These are phyloP conservation scores for Tricholoma bakamatsutake DNA, from an alignment of 768 basidiomycete genomes.

Conservation along the genomic window DNA sequence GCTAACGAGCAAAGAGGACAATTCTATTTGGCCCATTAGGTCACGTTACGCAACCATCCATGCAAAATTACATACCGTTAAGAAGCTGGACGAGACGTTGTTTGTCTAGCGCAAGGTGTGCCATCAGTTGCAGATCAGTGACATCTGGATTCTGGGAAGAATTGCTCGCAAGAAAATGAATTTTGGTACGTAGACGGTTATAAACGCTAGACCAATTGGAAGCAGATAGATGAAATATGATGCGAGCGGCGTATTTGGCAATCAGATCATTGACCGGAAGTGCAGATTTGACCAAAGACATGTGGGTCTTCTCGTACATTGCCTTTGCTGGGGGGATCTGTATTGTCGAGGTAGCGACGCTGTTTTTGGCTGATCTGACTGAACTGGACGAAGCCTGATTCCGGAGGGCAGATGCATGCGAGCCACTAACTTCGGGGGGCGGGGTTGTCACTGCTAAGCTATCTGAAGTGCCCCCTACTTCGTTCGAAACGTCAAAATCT, in stretches of 20 bases:
- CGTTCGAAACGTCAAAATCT: constrained; percentile 53
- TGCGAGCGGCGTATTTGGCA: constrained; percentile 66
- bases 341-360: constrained; percentile 31
- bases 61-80: constrained; percentile 41
- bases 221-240: constrained; percentile 82
- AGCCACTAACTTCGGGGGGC: constrained; percentile 3
- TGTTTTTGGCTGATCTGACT: constrained; percentile 30
- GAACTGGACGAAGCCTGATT: constrained; percentile 38
- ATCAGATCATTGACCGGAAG: constrained; percentile 56
- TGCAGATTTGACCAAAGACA: constrained; percentile 50
- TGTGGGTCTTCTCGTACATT: constrained; percentile 58
- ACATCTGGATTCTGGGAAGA: constrained; percentile 47
- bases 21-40: constrained; percentile 37
- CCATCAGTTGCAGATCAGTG: constrained; percentile 72
- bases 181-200: constrained; percentile 60
- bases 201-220: constrained; percentile 84
- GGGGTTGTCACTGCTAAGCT: constrained; percentile 9
- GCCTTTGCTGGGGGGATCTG: constrained; percentile 33
- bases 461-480: constrained; percentile 28
- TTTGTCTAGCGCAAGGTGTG: constrained; percentile 70
- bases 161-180: constrained; percentile 53
- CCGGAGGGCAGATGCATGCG: constrained; percentile 23
- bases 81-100: constrained; percentile 63
- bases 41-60: neutral
- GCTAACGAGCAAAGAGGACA: constrained; percentile 77